phyloP scores from a whole-genome alignment of 306 rosid species.

The Vicia sativa region DNA sequence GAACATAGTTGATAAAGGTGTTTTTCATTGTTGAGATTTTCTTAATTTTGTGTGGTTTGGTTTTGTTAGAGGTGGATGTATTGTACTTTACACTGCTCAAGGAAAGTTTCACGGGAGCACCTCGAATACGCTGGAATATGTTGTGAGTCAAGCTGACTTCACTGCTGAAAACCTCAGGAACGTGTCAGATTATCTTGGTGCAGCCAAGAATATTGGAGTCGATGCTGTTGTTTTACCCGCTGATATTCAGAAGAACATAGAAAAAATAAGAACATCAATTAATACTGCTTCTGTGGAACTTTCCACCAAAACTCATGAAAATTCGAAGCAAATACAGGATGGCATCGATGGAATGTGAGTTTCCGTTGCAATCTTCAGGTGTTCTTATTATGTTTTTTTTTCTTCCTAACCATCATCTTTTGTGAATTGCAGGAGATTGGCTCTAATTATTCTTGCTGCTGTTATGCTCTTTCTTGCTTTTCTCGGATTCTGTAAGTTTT shows the following conservation, averaged over 20 bases:
- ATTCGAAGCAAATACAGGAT: slow-evolving; percentile 39
- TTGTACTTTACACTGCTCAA: slow-evolving; percentile 64
- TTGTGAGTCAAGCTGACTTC: slow-evolving; percentile 46
- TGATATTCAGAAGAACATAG: slow-evolving; percentile 47
- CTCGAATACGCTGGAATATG: slow-evolving; percentile 39
- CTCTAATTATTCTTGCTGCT: slow-evolving; percentile 74
- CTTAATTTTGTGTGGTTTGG: slow-evolving; percentile 22
- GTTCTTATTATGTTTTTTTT: not conserved
- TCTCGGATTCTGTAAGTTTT: slow-evolving; percentile 74
- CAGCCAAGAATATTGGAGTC: slow-evolving; percentile 55
- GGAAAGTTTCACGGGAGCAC: slow-evolving; percentile 54
- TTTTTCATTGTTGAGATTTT: not conserved
- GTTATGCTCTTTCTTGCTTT: slow-evolving; percentile 76
- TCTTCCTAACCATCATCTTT: slow-evolving; percentile 5
- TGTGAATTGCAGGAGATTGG: slow-evolving; percentile 61
- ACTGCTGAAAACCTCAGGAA: slow-evolving; percentile 57
- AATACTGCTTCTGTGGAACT: slow-evolving; percentile 42
- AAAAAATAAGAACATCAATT: slow-evolving; percentile 35
- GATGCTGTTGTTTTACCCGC: slow-evolving; percentile 47
- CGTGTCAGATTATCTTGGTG: slow-evolving; percentile 53
- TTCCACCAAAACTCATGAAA: slow-evolving; percentile 43
- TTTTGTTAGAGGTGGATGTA: slow-evolving; percentile 70
- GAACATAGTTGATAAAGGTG: not conserved
- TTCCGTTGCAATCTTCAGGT: not conserved
- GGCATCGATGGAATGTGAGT: slow-evolving; percentile 47